Evolutionary conservation across 306 rosid genomes (phyloP).

Genomic region (Malus sieversii): DNA sequence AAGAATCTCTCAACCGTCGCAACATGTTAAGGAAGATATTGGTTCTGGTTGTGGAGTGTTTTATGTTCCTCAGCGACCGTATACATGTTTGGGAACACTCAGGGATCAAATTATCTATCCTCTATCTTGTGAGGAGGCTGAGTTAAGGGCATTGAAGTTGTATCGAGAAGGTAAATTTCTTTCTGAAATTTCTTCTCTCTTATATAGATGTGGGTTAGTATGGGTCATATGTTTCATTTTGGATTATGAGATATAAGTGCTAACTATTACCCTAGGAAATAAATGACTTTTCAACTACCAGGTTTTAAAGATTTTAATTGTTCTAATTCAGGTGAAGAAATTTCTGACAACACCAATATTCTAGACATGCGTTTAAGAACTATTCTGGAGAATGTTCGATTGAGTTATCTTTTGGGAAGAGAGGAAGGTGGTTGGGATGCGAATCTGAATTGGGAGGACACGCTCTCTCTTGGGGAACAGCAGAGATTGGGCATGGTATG

Average conservation of each 20-base stretch:
- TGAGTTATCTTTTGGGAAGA: constrained; percentile 91
- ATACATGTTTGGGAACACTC: constrained; percentile 91
- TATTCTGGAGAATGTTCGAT: constrained; percentile 80
- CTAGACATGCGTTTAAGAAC: constrained; percentile 58
- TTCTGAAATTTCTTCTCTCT: not conserved
- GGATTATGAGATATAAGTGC: not conserved
- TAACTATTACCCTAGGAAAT: not conserved
- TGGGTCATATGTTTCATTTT: not conserved
- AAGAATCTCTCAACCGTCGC: constrained; percentile 56
- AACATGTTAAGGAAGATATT: constrained; percentile 39
- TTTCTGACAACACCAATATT: constrained; percentile 26
- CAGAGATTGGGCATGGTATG: constrained; percentile 97
- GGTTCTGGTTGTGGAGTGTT: constrained; percentile 65
- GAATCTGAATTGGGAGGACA: constrained; percentile 83
- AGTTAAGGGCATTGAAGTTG: constrained; percentile 48
- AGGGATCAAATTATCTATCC: constrained; percentile 99
- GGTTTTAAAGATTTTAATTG: constrained; percentile 21
- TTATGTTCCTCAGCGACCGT: constrained; percentile 97
- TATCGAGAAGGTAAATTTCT: constrained; percentile 50
- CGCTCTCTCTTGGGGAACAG: constrained; percentile 93
- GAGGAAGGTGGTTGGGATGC: constrained; percentile 84
- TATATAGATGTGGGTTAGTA: not conserved
- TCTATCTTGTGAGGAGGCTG: constrained; percentile 79
- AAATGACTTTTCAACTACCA: not conserved
- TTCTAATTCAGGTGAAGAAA: constrained; percentile 41